phyloP scores from a whole-genome alignment of 148 eudicot genomes.

The Salicornia ramosissima region DNA sequence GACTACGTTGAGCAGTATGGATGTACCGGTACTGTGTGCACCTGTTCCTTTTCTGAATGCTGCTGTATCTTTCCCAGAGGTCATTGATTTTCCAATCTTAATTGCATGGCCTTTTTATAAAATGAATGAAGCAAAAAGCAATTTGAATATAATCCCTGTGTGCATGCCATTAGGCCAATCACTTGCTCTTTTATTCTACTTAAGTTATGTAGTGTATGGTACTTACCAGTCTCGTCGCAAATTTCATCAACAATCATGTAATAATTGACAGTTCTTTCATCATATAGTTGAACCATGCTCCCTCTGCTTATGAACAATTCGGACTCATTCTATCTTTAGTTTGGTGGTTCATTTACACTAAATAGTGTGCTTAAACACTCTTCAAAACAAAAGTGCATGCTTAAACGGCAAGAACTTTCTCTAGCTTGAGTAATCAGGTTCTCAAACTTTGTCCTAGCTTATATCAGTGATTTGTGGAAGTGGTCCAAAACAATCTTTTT shows the following conservation, averaged over 20 bases:
- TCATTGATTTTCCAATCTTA: constrained; percentile 23
- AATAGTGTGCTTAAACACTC: too few relatives aligned
- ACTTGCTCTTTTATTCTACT: background rate
- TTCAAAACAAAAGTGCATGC: background rate
- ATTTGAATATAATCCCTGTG: background rate
- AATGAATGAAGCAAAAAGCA: too few relatives aligned
- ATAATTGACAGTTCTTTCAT: background rate
- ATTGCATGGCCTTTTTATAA: background rate
- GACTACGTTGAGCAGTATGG: constrained; percentile 49
- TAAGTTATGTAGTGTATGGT: too few relatives aligned
- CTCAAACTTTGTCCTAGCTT: background rate
- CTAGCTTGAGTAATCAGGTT: background rate
- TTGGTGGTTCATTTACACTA: too few relatives aligned
- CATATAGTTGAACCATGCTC: too few relatives aligned
- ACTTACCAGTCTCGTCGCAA: background rate
- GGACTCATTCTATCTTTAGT: too few relatives aligned
- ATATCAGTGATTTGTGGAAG: too few relatives aligned
- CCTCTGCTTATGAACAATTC: too few relatives aligned
- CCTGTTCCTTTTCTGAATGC: constrained; percentile 81
- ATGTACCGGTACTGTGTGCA: constrained; percentile 82
- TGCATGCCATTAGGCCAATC: background rate
- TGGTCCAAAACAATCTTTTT: background rate
- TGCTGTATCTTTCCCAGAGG: constrained; percentile 84
- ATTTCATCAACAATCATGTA: background rate
- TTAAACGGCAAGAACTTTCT: background rate